Base-by-base conservation (phyloP, 2,329 filamentous ascomycete genomes). In the Cladophialophora carrionii region DNA sequence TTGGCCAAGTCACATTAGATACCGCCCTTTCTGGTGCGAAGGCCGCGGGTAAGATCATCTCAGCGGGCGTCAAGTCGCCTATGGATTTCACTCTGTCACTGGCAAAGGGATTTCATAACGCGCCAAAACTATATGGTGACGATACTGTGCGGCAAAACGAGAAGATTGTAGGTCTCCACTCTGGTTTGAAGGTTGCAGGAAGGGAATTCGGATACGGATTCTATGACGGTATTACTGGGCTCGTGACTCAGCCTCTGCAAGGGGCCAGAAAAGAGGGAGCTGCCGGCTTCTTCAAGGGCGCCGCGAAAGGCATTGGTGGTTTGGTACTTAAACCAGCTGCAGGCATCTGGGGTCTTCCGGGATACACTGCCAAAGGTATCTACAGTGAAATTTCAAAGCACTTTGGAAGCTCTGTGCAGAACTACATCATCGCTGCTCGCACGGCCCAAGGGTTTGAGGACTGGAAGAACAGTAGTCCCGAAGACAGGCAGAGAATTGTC, bases 71-170 rank as follows among this genome's bases (percentile, higher is more conserved):
- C 65, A 91, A 90, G 71, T 88, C 89, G 1, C 93, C 92, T 0
- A 89, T 95, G 83, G 91, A 96, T 74, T 89, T 96, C 68, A 91
- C 90, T 48, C 78, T 96, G 49, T 90, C 90, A 0, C 78, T 96
- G 43, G 90, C 92, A 0, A 90, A 90, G 75, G 93, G 93, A 0
- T 96, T 96, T 74, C 89, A 94, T 74, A 96, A 96, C 72, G 89
- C 90, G 5, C 92, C 93, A 0, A 88, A 86, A 70, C 80, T 96
- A 0, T 96, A 96, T 74, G 90, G 92, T 49, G 92, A 96, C 72
- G 87, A 91, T 1, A 93, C 88, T 0, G 87, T 96, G 0, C 84
- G 91, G 8, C 88, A 89, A n/a, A 80, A 85, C 0, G 89, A 92
- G 64, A 91, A 91, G 71, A 90, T 96, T 4, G 92, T 90, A 0